Percentiles rank a stretch among this genome's conserved stretches.
phyloP scores from a whole-genome alignment of 73 alveolate species.

The Effrenium voratum region DNA sequence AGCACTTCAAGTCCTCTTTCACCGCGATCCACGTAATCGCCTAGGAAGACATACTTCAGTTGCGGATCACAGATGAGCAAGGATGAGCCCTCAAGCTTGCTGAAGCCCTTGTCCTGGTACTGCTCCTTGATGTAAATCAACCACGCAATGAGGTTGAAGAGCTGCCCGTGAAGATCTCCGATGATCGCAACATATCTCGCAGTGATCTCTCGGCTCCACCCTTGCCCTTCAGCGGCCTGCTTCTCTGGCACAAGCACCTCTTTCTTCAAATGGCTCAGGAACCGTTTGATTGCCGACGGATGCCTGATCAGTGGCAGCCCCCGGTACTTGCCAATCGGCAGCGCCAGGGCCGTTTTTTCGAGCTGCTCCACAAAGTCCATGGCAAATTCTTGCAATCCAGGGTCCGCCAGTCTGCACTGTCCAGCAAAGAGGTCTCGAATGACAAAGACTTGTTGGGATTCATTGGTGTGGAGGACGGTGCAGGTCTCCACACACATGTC shows the following conservation, averaged over 20 bases:
- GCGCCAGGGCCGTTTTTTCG: neutral
- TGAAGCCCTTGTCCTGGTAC: constrained; percentile 1
- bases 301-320: neutral
- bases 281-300: neutral
- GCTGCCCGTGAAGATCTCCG: constrained; percentile 83
- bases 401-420: neutral
- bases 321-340: neutral
- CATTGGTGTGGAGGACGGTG: neutral
- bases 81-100: neutral
- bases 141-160: constrained; percentile 52
- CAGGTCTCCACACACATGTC: neutral
- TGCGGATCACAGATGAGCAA: constrained; percentile 48
- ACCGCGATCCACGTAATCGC: constrained; percentile 73
- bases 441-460: neutral
- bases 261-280: neutral
- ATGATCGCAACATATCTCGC: neutral
- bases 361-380: neutral
- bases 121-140: neutral
- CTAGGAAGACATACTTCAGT: constrained; percentile 46
- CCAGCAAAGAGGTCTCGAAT: neutral
- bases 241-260: constrained; percentile 24
- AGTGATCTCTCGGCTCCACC: neutral
- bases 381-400: neutral
- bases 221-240: neutral
- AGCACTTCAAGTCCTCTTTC: constrained; percentile 52